Conservation (phyloP, 768 basidiomycete species). For the Boletus rubescentipes region DNA sequence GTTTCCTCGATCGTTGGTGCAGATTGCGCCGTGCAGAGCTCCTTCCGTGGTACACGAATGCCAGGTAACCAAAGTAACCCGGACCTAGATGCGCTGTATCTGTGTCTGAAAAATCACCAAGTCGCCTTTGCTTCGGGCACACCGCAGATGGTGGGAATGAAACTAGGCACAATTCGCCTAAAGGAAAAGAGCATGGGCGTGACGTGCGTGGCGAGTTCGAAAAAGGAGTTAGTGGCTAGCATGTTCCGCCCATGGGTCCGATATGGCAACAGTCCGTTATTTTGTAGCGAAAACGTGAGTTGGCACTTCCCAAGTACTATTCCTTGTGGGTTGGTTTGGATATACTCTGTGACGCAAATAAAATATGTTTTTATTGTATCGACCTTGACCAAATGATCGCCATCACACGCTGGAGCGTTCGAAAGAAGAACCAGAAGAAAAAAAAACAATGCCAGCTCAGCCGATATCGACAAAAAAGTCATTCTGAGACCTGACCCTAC, state of each 20-base stretch:
- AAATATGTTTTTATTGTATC: neutral
- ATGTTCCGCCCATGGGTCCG: too few relatives aligned
- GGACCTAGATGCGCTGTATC: too few relatives aligned
- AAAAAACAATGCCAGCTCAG: too few relatives aligned
- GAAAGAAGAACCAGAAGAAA: neutral
- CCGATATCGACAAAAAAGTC: neutral
- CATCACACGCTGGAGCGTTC: too few relatives aligned
- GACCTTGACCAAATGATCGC: neutral
- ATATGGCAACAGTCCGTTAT: too few relatives aligned
- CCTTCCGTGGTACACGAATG: neutral
- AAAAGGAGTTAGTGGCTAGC: too few relatives aligned
- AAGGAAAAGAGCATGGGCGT: too few relatives aligned
- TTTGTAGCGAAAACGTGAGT: too few relatives aligned
- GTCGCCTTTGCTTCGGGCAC: neutral
- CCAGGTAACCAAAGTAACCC: too few relatives aligned
- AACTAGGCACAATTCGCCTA: neutral
- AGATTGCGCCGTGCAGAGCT: too few relatives aligned
- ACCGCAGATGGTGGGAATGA: too few relatives aligned
- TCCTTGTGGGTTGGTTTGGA: neutral
- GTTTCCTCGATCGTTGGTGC: neutral
- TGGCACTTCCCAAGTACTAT: neutral
- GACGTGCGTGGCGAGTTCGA: neutral
- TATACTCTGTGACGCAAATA: neutral
- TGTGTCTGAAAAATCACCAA: neutral
- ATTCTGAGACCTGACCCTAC: neutral